phyloP scores from a whole-genome alignment of 208 protist species.

The Herpetomonas samuelpessoai region DNA sequence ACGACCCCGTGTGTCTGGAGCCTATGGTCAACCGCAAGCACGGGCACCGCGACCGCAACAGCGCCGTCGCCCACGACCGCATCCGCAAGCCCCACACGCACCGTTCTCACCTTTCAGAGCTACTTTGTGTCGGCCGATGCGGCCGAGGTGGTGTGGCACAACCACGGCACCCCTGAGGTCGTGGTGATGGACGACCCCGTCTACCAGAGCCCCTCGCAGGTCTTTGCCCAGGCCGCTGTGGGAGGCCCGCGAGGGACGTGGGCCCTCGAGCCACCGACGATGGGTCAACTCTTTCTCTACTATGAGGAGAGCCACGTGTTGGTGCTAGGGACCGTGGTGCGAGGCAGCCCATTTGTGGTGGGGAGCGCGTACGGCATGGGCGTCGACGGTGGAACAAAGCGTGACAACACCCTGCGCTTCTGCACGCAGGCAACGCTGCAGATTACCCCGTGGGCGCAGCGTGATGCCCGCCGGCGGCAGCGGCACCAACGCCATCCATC shows the following conservation, averaged over 20 bases:
- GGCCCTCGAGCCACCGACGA: slow-evolving; percentile 19
- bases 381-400: neutral
- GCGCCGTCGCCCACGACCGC: neutral
- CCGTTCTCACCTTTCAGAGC: slow-evolving; percentile 35
- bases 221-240: slow-evolving; percentile 26
- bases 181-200: slow-evolving; percentile 26
- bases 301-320: slow-evolving; percentile 42
- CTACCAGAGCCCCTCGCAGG: slow-evolving; percentile 30
- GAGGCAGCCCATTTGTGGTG: slow-evolving; percentile 14
- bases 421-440: neutral
- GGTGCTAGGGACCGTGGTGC: slow-evolving; percentile 30
- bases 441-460: neutral
- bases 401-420: neutral
- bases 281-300: slow-evolving; percentile 38
- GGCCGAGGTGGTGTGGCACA: slow-evolving; percentile 24
- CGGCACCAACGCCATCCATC: slow-evolving; percentile 4
- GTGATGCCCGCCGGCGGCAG: slow-evolving; percentile 4
- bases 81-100: slow-evolving; percentile 6
- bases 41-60: neutral
- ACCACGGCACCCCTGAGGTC: slow-evolving; percentile 18
- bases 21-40: slow-evolving; percentile 26
- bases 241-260: slow-evolving; percentile 11
- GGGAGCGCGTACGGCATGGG: neutral
- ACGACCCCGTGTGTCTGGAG: slow-evolving; percentile 37
- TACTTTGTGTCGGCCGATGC: slow-evolving; percentile 33